phyloP scores from a whole-genome alignment of 1,284 basidiomycete species.

The Anthracocystis walkeri region DNA sequence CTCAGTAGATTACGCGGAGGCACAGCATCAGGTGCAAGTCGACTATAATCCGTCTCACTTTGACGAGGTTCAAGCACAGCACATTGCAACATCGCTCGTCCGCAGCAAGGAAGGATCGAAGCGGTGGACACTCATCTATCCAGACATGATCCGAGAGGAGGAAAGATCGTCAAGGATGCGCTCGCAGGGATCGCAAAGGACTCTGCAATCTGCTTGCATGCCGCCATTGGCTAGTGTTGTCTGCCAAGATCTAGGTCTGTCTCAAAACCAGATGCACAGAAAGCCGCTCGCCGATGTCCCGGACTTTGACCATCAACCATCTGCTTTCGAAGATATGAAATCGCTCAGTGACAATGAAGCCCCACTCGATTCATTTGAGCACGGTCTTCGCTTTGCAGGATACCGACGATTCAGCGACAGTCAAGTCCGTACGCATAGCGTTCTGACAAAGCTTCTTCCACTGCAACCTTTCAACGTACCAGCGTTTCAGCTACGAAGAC shows the following conservation, averaged over 20 bases:
- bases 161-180: too few relatives aligned
- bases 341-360: not conserved
- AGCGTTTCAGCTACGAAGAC: slow-evolving; percentile 8
- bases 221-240: slow-evolving; percentile 12
- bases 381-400: slow-evolving; percentile 18
- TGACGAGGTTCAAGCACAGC: slow-evolving; percentile 10
- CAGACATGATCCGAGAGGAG: not conserved
- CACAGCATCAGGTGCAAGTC: slow-evolving; percentile 11
- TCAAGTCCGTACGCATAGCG: not conserved
- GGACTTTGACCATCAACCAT: slow-evolving; percentile 14
- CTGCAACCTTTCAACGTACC: slow-evolving; percentile 19
- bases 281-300: not conserved
- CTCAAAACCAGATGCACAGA: slow-evolving; percentile 4
- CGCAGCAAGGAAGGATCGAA: not conserved
- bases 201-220: not conserved
- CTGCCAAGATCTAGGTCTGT: slow-evolving; percentile 19
- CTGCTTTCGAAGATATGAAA: not conserved
- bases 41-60: slow-evolving; percentile 16
- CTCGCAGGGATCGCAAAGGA: not conserved
- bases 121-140: slow-evolving; percentile 19
- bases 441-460: not conserved
- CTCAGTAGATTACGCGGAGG: not conserved
- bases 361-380: slow-evolving; percentile 14
- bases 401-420: slow-evolving; percentile 5
- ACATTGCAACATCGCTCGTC: slow-evolving; percentile 12